Evolutionary conservation across 2,329 filamentous ascomycete species (phyloP), one percentile per base, ranked within the genome.

Genomic region (Penicillium sp.): DNA sequence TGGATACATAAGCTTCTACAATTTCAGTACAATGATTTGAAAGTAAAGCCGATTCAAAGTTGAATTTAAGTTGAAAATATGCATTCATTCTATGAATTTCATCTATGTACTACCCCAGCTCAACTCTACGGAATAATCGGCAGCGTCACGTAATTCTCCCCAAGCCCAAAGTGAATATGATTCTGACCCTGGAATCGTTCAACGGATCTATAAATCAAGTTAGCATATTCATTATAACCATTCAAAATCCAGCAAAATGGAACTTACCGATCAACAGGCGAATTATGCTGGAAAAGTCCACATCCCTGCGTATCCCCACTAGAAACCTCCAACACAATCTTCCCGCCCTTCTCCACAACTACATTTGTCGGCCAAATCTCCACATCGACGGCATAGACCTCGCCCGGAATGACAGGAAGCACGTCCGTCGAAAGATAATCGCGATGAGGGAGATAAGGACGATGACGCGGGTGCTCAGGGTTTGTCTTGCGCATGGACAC

Each of bases 231-330:
- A 10, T 5, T n/a, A 6, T 3, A n/a, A 6, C 6, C 10, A 18
- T 3, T 26, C 28, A 10, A 29, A 29, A 29, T 29, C 7, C 28
- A 29, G 18, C 18, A 29, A 9, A 12, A 9, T 1, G 7, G 8
- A 31, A 56, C 65, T 38, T 63, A 70, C 67, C 68, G 61, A 45
- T 71, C 68, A 41, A 51, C 49, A 0, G 74, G 70, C 47, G 74
- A 71, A 43, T 75, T 73, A 56, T 81, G 79, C 54, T 66, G 65
- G 62, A 81, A 81, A 41, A 79, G 71, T 0, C 77, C 79, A 57
- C 68, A 71, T 0, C 79, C 79, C 56, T 81, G 79, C 0, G 79
- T 82, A 65, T 82, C 79, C 6, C 75, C 76, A 44, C 71, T 75
- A 0, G 67, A 47, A 23, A 73, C 58, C 54, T 68, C 65, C 2